These are phyloP conservation scores for Agaricus blazei DNA, from an alignment of 768 basidiomycete genomes.

Conservation along the genomic window DNA sequence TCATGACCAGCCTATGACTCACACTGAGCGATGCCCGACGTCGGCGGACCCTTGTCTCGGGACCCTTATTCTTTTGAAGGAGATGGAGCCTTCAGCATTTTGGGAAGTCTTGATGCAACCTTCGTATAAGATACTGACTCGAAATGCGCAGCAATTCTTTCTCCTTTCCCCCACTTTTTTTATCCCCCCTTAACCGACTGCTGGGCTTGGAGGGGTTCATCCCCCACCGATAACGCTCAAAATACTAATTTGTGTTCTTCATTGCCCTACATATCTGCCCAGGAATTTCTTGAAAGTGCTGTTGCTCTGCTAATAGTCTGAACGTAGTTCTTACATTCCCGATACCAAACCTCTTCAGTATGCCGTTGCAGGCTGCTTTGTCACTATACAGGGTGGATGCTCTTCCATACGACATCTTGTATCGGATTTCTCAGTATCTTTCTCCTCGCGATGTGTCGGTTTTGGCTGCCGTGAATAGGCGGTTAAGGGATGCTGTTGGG, in stretches of 20 bases:
- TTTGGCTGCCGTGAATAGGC: conserved; percentile 18
- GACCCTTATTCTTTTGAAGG: no score
- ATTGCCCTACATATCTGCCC: neutral
- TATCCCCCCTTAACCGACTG: neutral
- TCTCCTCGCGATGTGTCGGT: conserved; percentile 13
- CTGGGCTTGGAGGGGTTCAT: conserved; percentile 8
- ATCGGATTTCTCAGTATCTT: conserved; percentile 15
- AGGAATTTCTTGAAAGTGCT: no score
- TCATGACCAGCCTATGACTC: no score
- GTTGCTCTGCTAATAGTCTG: no score
- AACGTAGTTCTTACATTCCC: no score
- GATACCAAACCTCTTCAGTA: no score
- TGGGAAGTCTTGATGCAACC: neutral
- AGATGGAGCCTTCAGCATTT: no score
- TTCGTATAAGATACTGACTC: no score
- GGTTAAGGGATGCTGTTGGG: conserved; percentile 15
- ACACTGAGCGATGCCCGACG: no score
- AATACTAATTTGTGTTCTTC: neutral
- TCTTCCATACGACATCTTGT: conserved; percentile 20
- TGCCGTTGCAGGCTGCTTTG: no score
- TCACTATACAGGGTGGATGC: neutral
- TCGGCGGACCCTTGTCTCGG: no score
- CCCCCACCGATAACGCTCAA: conserved; percentile 4
- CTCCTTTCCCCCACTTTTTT: neutral
- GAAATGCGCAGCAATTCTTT: no score